A percentile compares a stretch with the other conserved stretches of the same genome.
Conservation (phyloP, 805 yeast species). For the Saturnispora kantuleensis region DNA sequence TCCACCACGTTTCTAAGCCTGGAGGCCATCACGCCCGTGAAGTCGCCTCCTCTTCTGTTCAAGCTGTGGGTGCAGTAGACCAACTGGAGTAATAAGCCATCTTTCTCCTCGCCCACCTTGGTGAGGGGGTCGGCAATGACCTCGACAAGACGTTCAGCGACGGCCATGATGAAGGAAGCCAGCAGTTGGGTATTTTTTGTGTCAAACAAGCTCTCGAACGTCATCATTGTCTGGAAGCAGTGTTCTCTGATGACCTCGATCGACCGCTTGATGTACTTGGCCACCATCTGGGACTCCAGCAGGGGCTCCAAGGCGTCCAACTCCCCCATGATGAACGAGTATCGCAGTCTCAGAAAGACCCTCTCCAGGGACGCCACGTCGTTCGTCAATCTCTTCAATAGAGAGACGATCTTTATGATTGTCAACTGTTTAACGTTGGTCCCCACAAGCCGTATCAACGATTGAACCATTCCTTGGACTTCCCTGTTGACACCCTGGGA, state of each 20-base stretch:
- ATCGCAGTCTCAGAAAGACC: constrained; percentile 59
- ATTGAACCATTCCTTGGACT: constrained; percentile 52
- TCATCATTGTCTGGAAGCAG: constrained; percentile 62
- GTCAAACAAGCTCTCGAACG: constrained; percentile 51
- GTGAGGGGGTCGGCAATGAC: constrained; percentile 21
- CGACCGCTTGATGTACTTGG: constrained; percentile 63
- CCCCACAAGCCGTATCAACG: constrained; percentile 56
- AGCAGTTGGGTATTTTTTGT: constrained; percentile 22
- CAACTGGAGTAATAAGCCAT: constrained; percentile 70
- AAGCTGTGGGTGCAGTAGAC: constrained; percentile 85
- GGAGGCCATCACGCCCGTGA: constrained; percentile 39
- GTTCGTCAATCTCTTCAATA: constrained; percentile 24
- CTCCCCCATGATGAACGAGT: constrained; percentile 55
- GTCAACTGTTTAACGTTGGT: constrained; percentile 75
- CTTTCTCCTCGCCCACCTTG: constrained; percentile 33
- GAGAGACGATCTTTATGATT: constrained; percentile 67
- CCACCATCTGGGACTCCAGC: constrained; percentile 38
- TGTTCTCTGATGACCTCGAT: constrained; percentile 81
- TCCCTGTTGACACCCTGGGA: constrained; percentile 45
- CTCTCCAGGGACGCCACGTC: constrained; percentile 33
- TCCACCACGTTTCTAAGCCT: neutral
- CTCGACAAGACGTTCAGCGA: constrained; percentile 21
- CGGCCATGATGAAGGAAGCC: constrained; percentile 29
- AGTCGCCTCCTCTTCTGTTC: constrained; percentile 60
- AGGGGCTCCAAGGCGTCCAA: constrained; percentile 48